A percentile compares a stretch with the other conserved stretches of the same genome.
phyloP scores from a whole-genome alignment of 176 grass and related monocot species.

The Avena atlantica region DNA sequence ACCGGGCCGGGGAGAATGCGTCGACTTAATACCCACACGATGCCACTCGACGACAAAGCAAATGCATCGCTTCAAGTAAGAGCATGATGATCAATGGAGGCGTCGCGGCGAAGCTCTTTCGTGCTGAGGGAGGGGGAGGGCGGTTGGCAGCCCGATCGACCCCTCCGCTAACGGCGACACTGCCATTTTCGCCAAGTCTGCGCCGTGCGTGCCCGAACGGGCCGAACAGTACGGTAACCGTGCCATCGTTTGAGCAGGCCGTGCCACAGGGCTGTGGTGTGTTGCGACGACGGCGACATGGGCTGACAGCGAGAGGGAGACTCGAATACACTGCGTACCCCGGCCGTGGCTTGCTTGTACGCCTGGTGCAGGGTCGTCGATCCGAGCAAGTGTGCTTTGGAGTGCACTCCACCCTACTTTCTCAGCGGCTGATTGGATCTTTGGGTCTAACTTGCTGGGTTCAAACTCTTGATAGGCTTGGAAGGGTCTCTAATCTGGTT shows the following conservation, averaged over 20 bases:
- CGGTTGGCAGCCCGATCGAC: slow-evolving; percentile 6
- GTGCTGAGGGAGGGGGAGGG: slow-evolving; percentile 20
- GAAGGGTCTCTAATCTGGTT: not conserved
- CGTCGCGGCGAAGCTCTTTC: slow-evolving; percentile 16
- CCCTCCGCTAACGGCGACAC: not conserved
- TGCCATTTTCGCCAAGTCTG: not conserved
- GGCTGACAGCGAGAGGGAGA: slow-evolving; percentile 1
- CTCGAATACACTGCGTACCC: not conserved
- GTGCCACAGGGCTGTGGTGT: not conserved
- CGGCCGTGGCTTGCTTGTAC: slow-evolving; percentile 51
- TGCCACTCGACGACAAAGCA: not conserved
- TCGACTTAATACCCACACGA: slow-evolving; percentile 26
- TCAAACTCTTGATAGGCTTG: slow-evolving; percentile 30
- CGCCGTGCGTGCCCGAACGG: not conserved
- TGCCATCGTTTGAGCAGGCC: not conserved
- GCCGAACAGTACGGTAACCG: slow-evolving; percentile 15
- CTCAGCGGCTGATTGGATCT: slow-evolving; percentile 1
- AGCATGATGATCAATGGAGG: not conserved
- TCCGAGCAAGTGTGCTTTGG: slow-evolving; percentile 29
- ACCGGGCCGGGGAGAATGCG: not conserved
- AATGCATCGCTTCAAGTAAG: slow-evolving; percentile 59
- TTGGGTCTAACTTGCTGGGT: slow-evolving; percentile 13
- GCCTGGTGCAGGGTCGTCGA: slow-evolving; percentile 43
- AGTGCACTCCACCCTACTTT: slow-evolving; percentile 51
- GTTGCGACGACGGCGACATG: slow-evolving; percentile 37